Percentiles rank a stretch among this genome's conserved stretches.
These are phyloP conservation scores for Ceratocystis cubensis DNA, from an alignment of 2,329 filamentous ascomycete species.

Conservation along the genomic window DNA sequence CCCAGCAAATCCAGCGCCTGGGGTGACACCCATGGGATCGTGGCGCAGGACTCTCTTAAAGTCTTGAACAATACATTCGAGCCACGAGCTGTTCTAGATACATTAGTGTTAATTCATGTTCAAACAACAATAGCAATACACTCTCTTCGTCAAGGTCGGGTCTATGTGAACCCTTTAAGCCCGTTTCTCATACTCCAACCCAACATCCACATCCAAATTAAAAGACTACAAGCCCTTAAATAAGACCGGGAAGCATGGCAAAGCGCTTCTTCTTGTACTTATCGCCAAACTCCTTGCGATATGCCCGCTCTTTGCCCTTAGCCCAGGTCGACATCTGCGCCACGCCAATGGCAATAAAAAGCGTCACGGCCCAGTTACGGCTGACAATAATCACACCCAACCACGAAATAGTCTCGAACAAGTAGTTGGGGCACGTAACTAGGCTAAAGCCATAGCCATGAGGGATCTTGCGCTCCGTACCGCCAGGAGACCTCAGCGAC, in stretches of 20 bases:
- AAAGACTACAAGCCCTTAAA: conserved; percentile 33
- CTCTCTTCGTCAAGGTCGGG: not conserved
- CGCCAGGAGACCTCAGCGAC: conserved; percentile 62
- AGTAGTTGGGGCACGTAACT: conserved; percentile 95
- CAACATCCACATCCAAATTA: not conserved
- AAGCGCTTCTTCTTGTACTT: conserved; percentile 92
- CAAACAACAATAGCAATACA: not conserved
- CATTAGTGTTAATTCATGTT: not conserved
- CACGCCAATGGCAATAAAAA: conserved; percentile 64
- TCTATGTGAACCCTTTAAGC: not conserved
- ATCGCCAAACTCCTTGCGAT: conserved; percentile 81
- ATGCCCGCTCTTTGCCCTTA: conserved; percentile 78
- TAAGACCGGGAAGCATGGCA: conserved; percentile 66
- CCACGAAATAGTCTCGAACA: conserved; percentile 87
- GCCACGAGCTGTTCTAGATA: not conserved
- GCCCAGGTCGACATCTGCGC: conserved; percentile 81
- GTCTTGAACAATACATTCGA: not conserved
- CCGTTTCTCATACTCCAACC: not conserved
- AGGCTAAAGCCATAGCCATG: conserved; percentile 68
- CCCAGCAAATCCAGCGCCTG: not conserved
- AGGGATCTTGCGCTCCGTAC: conserved; percentile 79
- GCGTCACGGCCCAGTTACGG: conserved; percentile 60
- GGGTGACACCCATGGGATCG: not conserved
- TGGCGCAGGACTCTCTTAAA: not conserved
- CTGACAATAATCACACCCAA: conserved; percentile 66